Base-by-base conservation (phyloP, 768 basidiomycete species). In the Myochromella boudieri region DNA sequence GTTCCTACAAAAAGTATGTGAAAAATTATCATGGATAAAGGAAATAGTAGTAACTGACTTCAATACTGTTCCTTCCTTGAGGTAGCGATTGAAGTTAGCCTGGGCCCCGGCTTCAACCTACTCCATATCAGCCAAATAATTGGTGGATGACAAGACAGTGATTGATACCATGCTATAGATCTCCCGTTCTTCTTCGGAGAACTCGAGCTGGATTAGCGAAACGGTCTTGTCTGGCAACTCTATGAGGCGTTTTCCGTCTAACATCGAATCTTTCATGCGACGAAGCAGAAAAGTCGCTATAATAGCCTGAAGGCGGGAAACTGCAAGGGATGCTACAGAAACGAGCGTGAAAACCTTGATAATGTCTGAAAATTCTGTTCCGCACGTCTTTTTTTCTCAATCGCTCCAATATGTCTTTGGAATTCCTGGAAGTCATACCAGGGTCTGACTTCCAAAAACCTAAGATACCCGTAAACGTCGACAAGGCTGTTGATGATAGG, bases 181-280 rank as follows among this genome's bases (percentile, higher is more conserved):
- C 1, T 78, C 77, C 9, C 78, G 65, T 51, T 88, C 87, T 56
- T 86, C 85, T 18, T 66, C 51, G 0, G 76, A 67, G 56, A 90
- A 87, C 33, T 77, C 70, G 4, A 86, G 68, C 49, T 70, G 73
- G 25, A 72, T 60, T 1, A 86, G 64, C 1, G 71, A 63, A 6
- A 83, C 63, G 2, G 68, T 68, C 64, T 84, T 85, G 11, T 66
- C 59, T 4, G 84, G 85, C 24, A 89, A 68, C 46, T 83, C 77
- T 33, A 88, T 77, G n/a, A 90, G 66, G 17, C 70, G 75, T 60
- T 81, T 80, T 6, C 87, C 87, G 56, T 87, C 82, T 8, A 91
- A 66, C 56, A 66, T 65, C 0, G 79, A 76, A 40, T 82, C 74
- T 55, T 85, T 85, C 67, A 78, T 81, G 34, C 87, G 75, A 9